A percentile compares a stretch with the other conserved stretches of the same genome.
These are phyloP conservation scores for Hansenula sp. DNA, from an alignment of 1,139 yeast genomes.

Conservation along the genomic window DNA sequence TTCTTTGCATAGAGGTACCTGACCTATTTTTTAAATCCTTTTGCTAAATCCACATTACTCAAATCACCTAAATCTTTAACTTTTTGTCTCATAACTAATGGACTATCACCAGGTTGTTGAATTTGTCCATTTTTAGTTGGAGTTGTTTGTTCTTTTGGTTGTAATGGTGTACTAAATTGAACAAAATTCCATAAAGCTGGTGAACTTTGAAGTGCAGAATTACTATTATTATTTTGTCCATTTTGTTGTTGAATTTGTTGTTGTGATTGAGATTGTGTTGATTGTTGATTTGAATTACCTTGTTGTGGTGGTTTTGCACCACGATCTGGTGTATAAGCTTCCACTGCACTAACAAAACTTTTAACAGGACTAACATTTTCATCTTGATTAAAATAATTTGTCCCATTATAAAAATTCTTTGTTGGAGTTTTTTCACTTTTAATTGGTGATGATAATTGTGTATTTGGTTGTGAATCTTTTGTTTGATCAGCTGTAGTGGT, in stretches of 20 bases:
- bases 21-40: conserved; percentile 28
- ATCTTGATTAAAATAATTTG: conserved; percentile 5
- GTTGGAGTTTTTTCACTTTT: conserved; percentile 20
- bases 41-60: conserved; percentile 41
- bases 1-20: too few relatives aligned
- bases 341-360: conserved; percentile 56
- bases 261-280: neutral
- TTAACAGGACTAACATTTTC: conserved; percentile 30
- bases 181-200: conserved; percentile 81
- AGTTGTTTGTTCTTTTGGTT: conserved; percentile 41
- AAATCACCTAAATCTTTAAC: conserved; percentile 35
- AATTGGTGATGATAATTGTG: conserved; percentile 28
- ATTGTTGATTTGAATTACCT: neutral
- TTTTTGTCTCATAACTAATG: conserved; percentile 16
- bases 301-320: conserved; percentile 36
- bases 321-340: conserved; percentile 81
- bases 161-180: conserved; percentile 62
- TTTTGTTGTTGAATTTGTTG: too few relatives aligned
- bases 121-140: conserved; percentile 33
- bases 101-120: conserved; percentile 10
- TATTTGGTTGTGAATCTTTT: conserved; percentile 10
- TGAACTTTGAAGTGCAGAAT: conserved; percentile 38
- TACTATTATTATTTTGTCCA: conserved; percentile 1
- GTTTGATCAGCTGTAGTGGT: neutral
- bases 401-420: conserved; percentile 15